Percentiles rank a stretch among this genome's conserved stretches.
Evolutionary conservation across 2,329 filamentous ascomycete genomes (phyloP).

Genomic region (Septoria petroselini): DNA sequence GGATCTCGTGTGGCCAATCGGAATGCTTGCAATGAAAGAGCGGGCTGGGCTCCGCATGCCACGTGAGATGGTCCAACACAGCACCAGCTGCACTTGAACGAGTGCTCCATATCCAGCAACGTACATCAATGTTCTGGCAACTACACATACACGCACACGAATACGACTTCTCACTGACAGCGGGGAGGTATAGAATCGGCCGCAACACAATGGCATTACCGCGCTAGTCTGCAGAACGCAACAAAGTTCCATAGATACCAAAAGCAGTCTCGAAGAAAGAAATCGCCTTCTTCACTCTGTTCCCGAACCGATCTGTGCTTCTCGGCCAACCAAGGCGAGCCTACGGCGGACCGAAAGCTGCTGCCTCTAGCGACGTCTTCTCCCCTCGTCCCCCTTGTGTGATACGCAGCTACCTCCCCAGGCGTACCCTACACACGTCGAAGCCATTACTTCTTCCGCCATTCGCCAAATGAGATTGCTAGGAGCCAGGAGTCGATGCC

Average conservation of each 20-base stretch:
- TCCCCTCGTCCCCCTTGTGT: slow-evolving; percentile 15
- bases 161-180: too few species aligned
- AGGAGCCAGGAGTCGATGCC: neutral
- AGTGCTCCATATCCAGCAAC: too few species aligned
- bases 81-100: too few species aligned
- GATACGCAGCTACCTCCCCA: slow-evolving; percentile 12
- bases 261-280: neutral
- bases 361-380: neutral
- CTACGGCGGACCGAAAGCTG: slow-evolving; percentile 1
- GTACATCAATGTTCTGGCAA: too few species aligned
- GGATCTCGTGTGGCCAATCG: neutral
- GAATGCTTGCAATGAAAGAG: neutral
- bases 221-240: slow-evolving; percentile 9
- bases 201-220: slow-evolving; percentile 10
- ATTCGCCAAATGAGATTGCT: neutral
- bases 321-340: neutral
- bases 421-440: slow-evolving; percentile 15
- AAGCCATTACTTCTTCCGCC: slow-evolving; percentile 15
- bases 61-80: too few species aligned
- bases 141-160: too few species aligned
- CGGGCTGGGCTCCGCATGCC: too few species aligned
- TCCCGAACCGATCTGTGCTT: too few species aligned
- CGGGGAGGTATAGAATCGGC: neutral
- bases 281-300: too few species aligned
- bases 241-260: neutral